phyloP scores from a whole-genome alignment of 345 rosid species.

The Tarenaya hassleriana region DNA sequence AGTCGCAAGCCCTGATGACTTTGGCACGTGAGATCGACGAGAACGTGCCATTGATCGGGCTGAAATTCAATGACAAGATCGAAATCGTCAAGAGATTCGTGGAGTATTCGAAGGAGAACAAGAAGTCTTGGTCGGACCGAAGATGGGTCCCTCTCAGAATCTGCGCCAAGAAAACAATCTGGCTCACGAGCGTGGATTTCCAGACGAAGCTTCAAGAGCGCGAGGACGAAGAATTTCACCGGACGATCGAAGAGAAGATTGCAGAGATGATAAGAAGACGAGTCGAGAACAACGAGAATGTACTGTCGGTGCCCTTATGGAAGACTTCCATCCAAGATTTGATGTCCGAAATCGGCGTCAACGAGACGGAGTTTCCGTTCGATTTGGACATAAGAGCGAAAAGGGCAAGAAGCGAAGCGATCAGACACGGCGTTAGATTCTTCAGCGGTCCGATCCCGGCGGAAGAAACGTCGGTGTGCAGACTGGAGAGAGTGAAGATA shows the following conservation, averaged over 20 bases:
- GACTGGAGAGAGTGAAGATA: background rate
- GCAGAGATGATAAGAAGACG: slow-evolving; percentile 3
- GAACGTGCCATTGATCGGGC: background rate
- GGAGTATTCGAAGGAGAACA: background rate
- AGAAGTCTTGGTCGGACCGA: background rate
- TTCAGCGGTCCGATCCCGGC: background rate
- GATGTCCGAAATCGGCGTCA: background rate
- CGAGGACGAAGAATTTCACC: background rate
- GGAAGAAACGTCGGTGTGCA: no score
- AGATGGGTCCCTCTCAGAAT: slow-evolving; percentile 6
- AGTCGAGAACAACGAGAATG: background rate
- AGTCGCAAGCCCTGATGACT: no score
- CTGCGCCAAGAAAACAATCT: background rate
- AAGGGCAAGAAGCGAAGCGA: background rate
- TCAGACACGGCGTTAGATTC: background rate
- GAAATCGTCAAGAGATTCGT: background rate
- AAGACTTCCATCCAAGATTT: background rate
- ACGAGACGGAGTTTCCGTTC: background rate
- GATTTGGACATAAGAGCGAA: background rate
- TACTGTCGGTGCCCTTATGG: background rate
- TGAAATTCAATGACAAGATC: background rate
- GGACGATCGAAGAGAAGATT: background rate
- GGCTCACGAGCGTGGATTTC: slow-evolving; percentile 5
- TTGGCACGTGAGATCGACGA: background rate
- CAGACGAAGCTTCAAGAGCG: slow-evolving; percentile 3